phyloP scores from a whole-genome alignment of 176 grass and related monocot species.

The Aegilops speltoides region DNA sequence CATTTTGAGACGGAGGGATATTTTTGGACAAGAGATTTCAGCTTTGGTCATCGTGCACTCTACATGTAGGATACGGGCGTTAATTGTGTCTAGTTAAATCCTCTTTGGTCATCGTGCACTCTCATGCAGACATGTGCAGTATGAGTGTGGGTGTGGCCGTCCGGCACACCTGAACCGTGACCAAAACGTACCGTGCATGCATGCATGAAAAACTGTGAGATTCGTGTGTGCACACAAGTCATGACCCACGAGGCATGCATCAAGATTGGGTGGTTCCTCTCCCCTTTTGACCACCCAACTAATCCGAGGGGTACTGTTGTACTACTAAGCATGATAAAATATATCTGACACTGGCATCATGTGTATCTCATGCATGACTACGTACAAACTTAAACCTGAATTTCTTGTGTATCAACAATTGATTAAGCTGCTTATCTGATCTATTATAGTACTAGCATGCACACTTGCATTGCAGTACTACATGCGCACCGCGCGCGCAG shows the following conservation, averaged over 20 bases:
- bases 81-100: not conserved
- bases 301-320: not conserved
- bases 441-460: not conserved
- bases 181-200: not conserved
- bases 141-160: not conserved
- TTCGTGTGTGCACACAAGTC: conserved; percentile 22
- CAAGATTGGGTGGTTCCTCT: conserved; percentile 9
- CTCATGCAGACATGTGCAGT: not conserved
- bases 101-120: not conserved
- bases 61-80: not conserved
- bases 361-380: not conserved
- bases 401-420: not conserved
- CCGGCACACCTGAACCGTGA: conserved; percentile 34
- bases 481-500: conserved; percentile 5
- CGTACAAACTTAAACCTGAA: too few species aligned
- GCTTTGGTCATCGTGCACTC: not conserved
- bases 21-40: not conserved
- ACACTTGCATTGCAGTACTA: not conserved
- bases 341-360: not conserved
- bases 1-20: too few species aligned
- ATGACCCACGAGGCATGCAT: conserved; percentile 22
- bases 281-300: conserved; percentile 33
- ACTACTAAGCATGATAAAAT: conserved; percentile 8
- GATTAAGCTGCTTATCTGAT: not conserved
- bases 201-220: conserved; percentile 19